Evolutionary conservation across 306 rosid genomes (phyloP).

Genomic region (Mimosa pudica): DNA sequence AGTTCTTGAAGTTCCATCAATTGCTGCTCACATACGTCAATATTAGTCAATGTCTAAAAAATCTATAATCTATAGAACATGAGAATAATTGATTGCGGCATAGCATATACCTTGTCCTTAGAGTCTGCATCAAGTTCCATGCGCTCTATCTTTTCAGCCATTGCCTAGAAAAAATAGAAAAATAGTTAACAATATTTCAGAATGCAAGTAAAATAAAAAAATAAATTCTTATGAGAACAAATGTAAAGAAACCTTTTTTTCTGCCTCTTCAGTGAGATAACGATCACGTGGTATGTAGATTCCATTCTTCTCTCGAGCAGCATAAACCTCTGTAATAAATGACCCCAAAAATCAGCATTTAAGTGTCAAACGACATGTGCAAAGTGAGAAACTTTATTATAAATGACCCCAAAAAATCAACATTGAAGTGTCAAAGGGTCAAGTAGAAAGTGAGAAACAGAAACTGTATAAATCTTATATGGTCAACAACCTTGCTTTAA

Average conservation of each 20-base stretch:
- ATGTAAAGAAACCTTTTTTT: constrained; percentile 72
- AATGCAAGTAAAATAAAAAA: not conserved
- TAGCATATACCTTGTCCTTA: constrained; percentile 84
- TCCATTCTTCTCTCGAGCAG: constrained; percentile 99
- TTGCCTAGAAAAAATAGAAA: constrained; percentile 61
- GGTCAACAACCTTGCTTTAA: constrained; percentile 86
- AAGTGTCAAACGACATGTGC: no score
- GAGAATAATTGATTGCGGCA: constrained; percentile 33
- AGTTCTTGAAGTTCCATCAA: constrained; percentile 89
- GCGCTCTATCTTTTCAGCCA: constrained; percentile 95
- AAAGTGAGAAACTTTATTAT: no score
- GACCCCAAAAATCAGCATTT: constrained; percentile 16
- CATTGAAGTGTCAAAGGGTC: constrained; percentile 6
- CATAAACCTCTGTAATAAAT: constrained; percentile 78
- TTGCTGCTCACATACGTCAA: constrained; percentile 61
- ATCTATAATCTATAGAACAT: not conserved
- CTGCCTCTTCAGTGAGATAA: constrained; percentile 92
- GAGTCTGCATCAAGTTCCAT: constrained; percentile 91
- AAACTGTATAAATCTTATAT: constrained; percentile 28
- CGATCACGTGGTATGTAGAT: constrained; percentile 99
- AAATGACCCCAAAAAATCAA: constrained; percentile 21
- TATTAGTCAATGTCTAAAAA: constrained; percentile 27
- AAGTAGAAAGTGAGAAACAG: constrained; percentile 27
- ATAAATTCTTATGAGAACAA: constrained; percentile 23
- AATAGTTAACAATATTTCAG: constrained; percentile 28